Percentiles rank a stretch among this genome's conserved stretches.
Evolutionary conservation across 805 yeast species (phyloP).

Genomic region (Schwanniomyces sp.): DNA sequence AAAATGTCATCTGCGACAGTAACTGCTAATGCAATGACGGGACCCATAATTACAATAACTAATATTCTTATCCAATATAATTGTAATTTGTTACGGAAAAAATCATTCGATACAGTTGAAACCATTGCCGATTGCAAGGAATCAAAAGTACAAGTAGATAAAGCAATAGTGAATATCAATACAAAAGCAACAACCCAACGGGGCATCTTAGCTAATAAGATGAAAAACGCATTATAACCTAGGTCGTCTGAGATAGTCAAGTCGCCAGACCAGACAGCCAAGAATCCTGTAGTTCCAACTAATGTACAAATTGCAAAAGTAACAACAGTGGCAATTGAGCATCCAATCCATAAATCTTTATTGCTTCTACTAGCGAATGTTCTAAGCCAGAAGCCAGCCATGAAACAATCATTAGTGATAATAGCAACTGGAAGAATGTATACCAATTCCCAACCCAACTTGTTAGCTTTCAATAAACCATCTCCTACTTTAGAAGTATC

Average conservation of each 20-base stretch:
- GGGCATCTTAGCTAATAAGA: constrained; percentile 71
- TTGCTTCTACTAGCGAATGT: constrained; percentile 86
- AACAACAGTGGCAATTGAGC: constrained; percentile 70
- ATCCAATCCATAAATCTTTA: constrained; percentile 72
- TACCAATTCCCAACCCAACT: constrained; percentile 85
- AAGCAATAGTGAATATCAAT: constrained; percentile 65
- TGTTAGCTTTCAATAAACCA: constrained; percentile 62
- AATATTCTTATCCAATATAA: constrained; percentile 65
- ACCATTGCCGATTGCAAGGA: constrained; percentile 86
- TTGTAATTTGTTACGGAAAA: constrained; percentile 78
- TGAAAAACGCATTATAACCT: constrained; percentile 70
- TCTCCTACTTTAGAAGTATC: constrained; percentile 64
- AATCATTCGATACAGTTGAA: constrained; percentile 84
- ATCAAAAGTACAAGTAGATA: constrained; percentile 89
- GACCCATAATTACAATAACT: constrained; percentile 79
- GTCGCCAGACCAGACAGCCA: constrained; percentile 90
- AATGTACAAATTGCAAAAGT: constrained; percentile 63
- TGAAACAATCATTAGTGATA: constrained; percentile 83
- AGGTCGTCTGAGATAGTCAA: constrained; percentile 50
- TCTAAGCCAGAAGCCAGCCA: constrained; percentile 92
- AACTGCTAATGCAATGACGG: constrained; percentile 81
- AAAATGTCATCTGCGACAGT: constrained; percentile 79
- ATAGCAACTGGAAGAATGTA: constrained; percentile 85
- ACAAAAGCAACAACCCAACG: constrained; percentile 85
- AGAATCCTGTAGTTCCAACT: constrained; percentile 79